A percentile compares a stretch with the other conserved stretches of the same genome.
These are phyloP conservation scores for Ophioceras dolichostomum DNA, from an alignment of 2,329 filamentous ascomycete genomes.

Conservation along the genomic window DNA sequence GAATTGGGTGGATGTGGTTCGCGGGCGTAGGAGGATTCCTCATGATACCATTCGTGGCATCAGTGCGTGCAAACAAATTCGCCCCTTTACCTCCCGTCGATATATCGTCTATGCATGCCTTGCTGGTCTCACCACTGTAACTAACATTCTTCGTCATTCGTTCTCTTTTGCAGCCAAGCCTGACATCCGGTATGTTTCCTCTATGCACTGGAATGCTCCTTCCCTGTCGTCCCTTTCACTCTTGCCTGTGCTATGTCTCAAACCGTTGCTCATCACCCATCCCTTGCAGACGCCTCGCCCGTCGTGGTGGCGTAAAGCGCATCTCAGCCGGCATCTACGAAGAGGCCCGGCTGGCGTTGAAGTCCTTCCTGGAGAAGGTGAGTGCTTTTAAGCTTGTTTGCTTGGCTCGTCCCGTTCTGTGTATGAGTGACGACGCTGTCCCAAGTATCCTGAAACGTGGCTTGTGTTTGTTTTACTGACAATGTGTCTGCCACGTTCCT, in stretches of 20 bases:
- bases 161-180: constrained; percentile 30
- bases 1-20: no score
- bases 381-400: constrained; percentile 4
- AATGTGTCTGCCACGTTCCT: neutral
- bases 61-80: no score
- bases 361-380: constrained; percentile 34
- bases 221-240: neutral
- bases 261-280: neutral
- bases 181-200: constrained; percentile 33
- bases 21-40: no score
- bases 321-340: constrained; percentile 55
- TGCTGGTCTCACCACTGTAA: no score
- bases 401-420: neutral
- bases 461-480: no score
- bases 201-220: no score
- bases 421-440: neutral
- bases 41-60: no score
- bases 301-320: constrained; percentile 65
- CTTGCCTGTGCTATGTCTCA: neutral
- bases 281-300: constrained; percentile 48
- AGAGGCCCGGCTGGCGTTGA: constrained; percentile 41
- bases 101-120: no score
- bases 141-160: no score
- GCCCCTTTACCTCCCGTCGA: no score
- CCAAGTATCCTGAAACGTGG: constrained; percentile 26